Conservation (phyloP, 352 stramenopile species). For the Pythium apleroticum region DNA sequence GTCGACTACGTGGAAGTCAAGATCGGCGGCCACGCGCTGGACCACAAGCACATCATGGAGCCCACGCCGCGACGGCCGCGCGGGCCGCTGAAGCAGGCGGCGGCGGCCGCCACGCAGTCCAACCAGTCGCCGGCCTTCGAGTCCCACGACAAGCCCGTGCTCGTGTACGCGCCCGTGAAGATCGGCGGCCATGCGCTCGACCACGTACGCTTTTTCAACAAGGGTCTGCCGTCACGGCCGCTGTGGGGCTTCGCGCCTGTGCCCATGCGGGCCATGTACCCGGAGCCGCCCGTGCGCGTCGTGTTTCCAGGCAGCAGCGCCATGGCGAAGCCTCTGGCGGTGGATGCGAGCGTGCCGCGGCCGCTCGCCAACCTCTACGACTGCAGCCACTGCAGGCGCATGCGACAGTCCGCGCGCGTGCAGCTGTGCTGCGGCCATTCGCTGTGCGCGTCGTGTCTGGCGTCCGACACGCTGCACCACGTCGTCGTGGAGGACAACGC, state of each 20-base stretch:
- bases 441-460: conserved; percentile 57
- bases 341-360: conserved; percentile 5
- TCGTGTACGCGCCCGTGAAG: conserved; percentile 66
- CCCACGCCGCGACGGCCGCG: conserved; percentile 10
- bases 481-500: conserved; percentile 26
- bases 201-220: conserved; percentile 69
- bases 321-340: background rate
- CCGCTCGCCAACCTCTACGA: conserved; percentile 49
- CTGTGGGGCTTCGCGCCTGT: conserved; percentile 39
- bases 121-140: conserved; percentile 45
- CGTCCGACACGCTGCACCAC: conserved; percentile 44
- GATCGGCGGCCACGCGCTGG: conserved; percentile 65
- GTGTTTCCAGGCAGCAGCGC: background rate
- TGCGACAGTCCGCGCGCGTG: conserved; percentile 55
- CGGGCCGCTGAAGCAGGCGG: conserved; percentile 20
- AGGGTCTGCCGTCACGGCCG: conserved; percentile 56
- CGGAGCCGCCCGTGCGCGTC: background rate
- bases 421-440: conserved; percentile 68
- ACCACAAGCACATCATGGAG: conserved; percentile 52
- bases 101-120: background rate
- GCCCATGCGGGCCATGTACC: background rate
- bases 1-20: conserved; percentile 64
- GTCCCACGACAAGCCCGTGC: conserved; percentile 34
- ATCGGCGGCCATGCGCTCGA: conserved; percentile 78
- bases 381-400: conserved; percentile 52